Conservation (phyloP, 176 grass and related monocot genomes). For the Carex cristatella region DNA sequence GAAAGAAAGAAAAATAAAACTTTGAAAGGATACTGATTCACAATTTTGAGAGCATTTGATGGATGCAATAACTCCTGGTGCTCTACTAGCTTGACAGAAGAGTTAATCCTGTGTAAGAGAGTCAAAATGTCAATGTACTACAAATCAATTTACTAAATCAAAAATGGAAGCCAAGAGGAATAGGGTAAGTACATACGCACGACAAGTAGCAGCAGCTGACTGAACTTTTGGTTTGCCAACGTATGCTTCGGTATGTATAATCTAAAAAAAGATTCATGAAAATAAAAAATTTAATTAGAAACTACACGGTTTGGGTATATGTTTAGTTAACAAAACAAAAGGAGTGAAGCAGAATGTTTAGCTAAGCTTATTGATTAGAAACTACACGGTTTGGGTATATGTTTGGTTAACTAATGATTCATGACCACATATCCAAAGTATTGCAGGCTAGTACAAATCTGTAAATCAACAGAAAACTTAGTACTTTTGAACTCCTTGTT, state of each 20-base stretch:
- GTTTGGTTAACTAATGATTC: not conserved
- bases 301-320: not conserved
- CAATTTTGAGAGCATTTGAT: slow-evolving; percentile 59
- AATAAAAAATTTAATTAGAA: slow-evolving; percentile 13
- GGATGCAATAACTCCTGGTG: slow-evolving; percentile 69
- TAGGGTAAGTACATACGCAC: slow-evolving; percentile 55
- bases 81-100: slow-evolving; percentile 71
- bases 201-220: slow-evolving; percentile 82
- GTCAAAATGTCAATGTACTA: slow-evolving; percentile 1
- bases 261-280: slow-evolving; percentile 44
- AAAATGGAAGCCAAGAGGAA: not conserved
- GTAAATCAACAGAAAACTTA: not conserved
- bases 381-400: no score
- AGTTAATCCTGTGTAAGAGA: slow-evolving; percentile 73
- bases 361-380: not conserved
- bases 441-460: not conserved
- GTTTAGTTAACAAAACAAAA: not conserved
- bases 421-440: not conserved
- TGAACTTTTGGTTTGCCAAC: slow-evolving; percentile 77
- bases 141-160: not conserved
- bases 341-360: not conserved
- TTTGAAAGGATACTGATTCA: slow-evolving; percentile 71
- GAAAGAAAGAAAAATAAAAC: slow-evolving; percentile 5
- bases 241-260: slow-evolving; percentile 85
- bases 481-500: not conserved